Conservation (phyloP, 768 basidiomycete species). For the Lyophyllum shimeji region DNA sequence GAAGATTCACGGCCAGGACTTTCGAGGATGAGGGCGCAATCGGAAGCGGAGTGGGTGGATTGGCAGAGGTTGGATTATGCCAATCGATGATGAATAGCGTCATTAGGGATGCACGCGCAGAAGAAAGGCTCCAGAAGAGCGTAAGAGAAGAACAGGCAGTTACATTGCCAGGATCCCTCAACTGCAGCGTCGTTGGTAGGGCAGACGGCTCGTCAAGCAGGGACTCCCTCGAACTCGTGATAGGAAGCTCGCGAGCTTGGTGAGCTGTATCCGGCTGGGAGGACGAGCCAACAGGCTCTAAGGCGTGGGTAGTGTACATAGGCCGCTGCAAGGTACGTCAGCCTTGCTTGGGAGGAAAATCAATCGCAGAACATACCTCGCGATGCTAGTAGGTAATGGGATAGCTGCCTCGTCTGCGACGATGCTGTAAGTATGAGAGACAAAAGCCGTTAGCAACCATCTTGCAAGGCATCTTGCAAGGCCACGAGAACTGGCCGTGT, state of each 20-base stretch:
- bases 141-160: constrained; percentile 8
- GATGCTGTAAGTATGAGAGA: background rate
- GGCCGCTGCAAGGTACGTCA: background rate
- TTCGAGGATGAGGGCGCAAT: constrained; percentile 20
- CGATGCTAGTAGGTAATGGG: background rate
- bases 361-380: background rate
- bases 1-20: constrained; percentile 24
- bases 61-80: background rate
- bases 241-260: background rate
- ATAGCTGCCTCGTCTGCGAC: background rate
- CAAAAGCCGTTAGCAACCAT: background rate
- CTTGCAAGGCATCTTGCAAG: background rate
- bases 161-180: constrained; percentile 3
- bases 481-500: background rate
- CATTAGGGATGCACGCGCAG: background rate
- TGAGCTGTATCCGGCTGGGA: background rate
- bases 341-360: background rate
- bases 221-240: background rate
- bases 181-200: background rate
- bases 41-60: background rate
- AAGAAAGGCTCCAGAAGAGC: background rate
- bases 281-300: background rate
- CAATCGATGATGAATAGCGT: background rate
- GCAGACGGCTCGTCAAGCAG: background rate
- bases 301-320: background rate